Base-by-base conservation (phyloP, 2,329 filamentous ascomycete species). In the Ascochyta viciae-villosae region DNA sequence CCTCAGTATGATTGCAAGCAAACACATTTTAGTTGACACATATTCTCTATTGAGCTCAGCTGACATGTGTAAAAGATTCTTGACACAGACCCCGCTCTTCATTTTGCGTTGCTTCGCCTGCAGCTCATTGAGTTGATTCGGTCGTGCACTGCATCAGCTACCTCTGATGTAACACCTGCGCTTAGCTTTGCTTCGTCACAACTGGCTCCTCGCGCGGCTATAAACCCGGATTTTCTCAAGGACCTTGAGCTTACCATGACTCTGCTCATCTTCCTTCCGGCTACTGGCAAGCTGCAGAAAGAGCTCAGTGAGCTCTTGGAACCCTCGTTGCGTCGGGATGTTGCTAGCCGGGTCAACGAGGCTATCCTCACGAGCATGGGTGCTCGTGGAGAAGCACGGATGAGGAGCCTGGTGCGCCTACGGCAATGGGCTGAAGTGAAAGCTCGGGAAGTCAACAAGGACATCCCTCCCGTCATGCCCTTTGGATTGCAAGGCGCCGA, bases 61-160 rank as follows among this genome's bases (percentile, higher is more conserved):
- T 75, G 57, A 75, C 63, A 38, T 43, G 12, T 19, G 29, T 37
- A 22, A 47, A 70, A 99, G 95, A 91, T 99, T 26, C 79, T 99
- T 58, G 95, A 99, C 73, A 85, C 84, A 58, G 86, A 98, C 69
- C 86, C 90, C 1, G 84, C 89, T 2, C 81, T 99, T 41, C 93
- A 98, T 74, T 99, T 99, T 76, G 87, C 91, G 1, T 82, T 99
- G 4, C 82, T 99, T 42, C 89, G 94, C 33, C 83, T 99, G 35
- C 95, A 99, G 74, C 84, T 99, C 6, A 90, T 99, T 52, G 95
- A 99, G 78, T 83, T 98, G 49, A 99, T 99, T 66, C 88, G 92
- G 31, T 81, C 81, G 37, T 92, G 90, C 76, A 91, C 86, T 51
- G 81, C 84, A 10, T 81, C 82, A 35, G 82, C 85, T 8, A 83